Conservation (phyloP, 768 basidiomycete genomes). For the Boletus vermiculosoides region DNA sequence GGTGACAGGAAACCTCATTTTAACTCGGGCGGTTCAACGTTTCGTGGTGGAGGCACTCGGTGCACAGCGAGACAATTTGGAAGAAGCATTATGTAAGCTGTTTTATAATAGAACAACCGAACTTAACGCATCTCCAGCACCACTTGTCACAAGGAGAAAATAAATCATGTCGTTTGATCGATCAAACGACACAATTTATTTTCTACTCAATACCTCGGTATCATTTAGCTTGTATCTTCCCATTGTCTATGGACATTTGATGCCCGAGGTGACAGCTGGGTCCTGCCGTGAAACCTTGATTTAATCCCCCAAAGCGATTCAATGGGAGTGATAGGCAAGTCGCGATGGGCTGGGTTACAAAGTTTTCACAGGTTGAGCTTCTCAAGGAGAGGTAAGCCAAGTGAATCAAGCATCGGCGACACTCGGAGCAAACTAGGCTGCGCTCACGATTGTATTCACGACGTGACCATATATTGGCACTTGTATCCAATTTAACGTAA, state of each 20-base stretch:
- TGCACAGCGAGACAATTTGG: neutral
- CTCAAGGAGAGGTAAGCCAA: neutral
- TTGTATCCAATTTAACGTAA: conserved; percentile 25
- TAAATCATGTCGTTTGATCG: neutral
- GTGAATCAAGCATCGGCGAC: neutral
- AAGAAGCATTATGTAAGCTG: conserved; percentile 1
- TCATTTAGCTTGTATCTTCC: neutral
- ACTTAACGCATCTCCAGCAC: neutral
- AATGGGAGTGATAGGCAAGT: neutral
- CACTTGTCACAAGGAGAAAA: neutral
- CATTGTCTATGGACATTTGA: neutral
- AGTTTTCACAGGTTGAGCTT: neutral
- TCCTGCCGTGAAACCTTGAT: neutral
- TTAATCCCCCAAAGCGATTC: neutral
- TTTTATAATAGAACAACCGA: neutral
- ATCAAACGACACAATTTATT: no score
- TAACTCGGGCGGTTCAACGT: neutral
- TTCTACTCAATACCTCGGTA: no score
- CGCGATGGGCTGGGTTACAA: neutral
- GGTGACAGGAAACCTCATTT: conserved; percentile 16
- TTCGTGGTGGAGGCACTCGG: neutral
- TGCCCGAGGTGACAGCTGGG: neutral
- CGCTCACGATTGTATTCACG: neutral
- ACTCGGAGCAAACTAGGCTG: neutral
- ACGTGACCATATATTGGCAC: conserved; percentile 3